Percentiles rank a stretch among this genome's conserved stretches.
Evolutionary conservation across 129 eudicot species (phyloP).

Genomic region (Smallanthus sonchifolius): DNA sequence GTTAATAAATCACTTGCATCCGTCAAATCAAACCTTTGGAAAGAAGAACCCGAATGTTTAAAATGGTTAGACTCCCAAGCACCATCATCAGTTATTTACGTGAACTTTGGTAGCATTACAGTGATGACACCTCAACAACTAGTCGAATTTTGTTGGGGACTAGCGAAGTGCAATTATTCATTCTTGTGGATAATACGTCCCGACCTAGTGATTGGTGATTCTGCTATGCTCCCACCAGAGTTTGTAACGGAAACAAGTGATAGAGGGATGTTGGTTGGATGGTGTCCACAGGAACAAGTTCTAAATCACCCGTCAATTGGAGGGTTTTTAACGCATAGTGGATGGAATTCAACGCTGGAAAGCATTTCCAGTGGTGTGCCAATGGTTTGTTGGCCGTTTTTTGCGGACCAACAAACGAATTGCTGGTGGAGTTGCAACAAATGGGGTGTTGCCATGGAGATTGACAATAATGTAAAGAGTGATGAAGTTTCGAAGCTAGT

Average conservation of each 20-base stretch:
- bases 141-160: conserved; percentile 35
- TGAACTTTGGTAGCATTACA: conserved; percentile 32
- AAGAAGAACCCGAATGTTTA: conserved; percentile 21
- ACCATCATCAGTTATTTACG: conserved; percentile 24
- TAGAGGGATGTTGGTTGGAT: conserved; percentile 20
- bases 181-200: conserved; percentile 24
- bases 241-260: conserved; percentile 10
- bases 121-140: conserved; percentile 29
- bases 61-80: conserved; percentile 22
- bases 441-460: conserved; percentile 29
- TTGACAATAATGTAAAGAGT: conserved; percentile 11
- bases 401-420: conserved; percentile 28
- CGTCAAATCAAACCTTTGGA: conserved; percentile 24
- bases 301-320: conserved; percentile 27
- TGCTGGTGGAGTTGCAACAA: conserved; percentile 22
- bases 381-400: conserved; percentile 37
- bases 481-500: conserved; percentile 29
- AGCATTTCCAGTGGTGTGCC: conserved; percentile 27
- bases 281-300: conserved; percentile 37
- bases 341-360: conserved; percentile 31
- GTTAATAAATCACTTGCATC: conserved; percentile 4
- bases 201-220: conserved; percentile 21
- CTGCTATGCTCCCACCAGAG: conserved; percentile 21
- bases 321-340: conserved; percentile 26
- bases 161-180: conserved; percentile 23